Conservation (phyloP, 2,329 filamentous ascomycete genomes). For the Cladosporium velox region DNA sequence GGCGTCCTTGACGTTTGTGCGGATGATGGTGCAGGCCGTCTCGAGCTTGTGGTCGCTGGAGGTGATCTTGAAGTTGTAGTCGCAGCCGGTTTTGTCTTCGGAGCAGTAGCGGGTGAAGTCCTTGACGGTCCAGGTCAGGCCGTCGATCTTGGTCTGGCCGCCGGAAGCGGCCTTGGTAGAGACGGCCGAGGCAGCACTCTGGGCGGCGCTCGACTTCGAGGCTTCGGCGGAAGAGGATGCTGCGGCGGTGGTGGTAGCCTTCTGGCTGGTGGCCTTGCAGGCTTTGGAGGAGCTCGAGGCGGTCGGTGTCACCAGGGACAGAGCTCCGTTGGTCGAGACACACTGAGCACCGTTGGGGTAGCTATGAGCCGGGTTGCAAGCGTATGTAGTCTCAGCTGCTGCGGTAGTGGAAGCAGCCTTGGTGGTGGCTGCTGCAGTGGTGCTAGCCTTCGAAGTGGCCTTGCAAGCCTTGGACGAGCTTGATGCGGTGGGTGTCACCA, state of each 20-base stretch:
- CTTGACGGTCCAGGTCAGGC: constrained; percentile 22
- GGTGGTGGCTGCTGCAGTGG: constrained; percentile 8
- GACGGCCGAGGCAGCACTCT: neutral
- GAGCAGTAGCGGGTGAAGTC: constrained; percentile 24
- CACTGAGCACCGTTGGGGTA: constrained; percentile 29
- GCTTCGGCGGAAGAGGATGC: constrained; percentile 6
- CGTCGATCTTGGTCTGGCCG: constrained; percentile 10
- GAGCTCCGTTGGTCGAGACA: constrained; percentile 24
- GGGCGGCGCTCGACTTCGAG: neutral
- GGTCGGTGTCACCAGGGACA: constrained; percentile 27
- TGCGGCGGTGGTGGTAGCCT: constrained; percentile 12
- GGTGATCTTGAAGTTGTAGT: constrained; percentile 24
- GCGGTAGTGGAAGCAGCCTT: constrained; percentile 5
- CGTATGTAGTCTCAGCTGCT: constrained; percentile 24
- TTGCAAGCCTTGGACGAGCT: constrained; percentile 9
- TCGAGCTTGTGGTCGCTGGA: constrained; percentile 20
- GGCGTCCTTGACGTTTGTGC: constrained; percentile 17
- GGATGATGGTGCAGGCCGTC: constrained; percentile 22
- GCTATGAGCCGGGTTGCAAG: constrained; percentile 30
- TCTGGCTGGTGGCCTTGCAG: constrained; percentile 19
- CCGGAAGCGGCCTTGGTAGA: neutral
- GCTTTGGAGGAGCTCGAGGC: constrained; percentile 22
- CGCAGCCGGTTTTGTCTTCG: constrained; percentile 20
- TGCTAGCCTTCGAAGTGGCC: constrained; percentile 15
- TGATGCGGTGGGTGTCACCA: constrained; percentile 23